phyloP scores from a whole-genome alignment of 805 yeast species.

The Tetrapisispora nanseiensis region DNA sequence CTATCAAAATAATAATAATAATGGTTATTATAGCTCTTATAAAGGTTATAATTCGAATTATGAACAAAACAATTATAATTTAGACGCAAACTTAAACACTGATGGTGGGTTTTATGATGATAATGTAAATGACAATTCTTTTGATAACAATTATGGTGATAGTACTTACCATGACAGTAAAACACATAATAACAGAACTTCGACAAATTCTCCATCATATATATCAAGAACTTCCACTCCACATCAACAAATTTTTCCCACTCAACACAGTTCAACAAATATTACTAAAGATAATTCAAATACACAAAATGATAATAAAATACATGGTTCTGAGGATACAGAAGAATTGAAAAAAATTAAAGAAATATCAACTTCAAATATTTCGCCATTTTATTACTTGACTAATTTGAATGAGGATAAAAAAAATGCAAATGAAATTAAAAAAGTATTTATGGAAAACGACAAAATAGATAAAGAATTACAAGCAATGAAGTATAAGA shows the following conservation, averaged over 20 bases:
- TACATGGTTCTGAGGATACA: not conserved
- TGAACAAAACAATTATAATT: not conserved
- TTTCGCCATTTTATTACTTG: conserved; percentile 16
- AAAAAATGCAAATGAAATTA: conserved; percentile 9
- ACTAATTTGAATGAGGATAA: conserved; percentile 12
- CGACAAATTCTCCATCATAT: not conserved
- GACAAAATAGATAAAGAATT: conserved; percentile 19
- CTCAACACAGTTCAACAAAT: not conserved
- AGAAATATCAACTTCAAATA: not conserved
- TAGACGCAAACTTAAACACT: not conserved
- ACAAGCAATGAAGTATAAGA: conserved; percentile 14
- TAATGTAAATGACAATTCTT: not conserved
- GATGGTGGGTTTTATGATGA: not conserved
- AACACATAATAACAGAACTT: not conserved
- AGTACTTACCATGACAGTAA: not conserved
- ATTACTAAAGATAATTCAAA: not conserved
- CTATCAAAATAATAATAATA: not conserved
- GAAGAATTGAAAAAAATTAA: not conserved
- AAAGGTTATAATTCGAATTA: not conserved
- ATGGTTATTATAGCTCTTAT: not conserved
- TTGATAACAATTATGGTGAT: not conserved
- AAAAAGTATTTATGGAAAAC: conserved; percentile 13
- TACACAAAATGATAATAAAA: not conserved
- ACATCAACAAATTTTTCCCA: not conserved
- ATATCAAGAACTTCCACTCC: conserved; percentile 3